These are phyloP conservation scores for barrel medic (Medicago truncatula) DNA, from an alignment of 306 rosid genomes.

Conservation along the genomic window MtrunA17r5.0-ANR NC_053048.1:7063001-7063500, in stretches of 20 bases:
- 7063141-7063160: background rate
- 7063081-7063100: background rate
- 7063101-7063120: background rate
- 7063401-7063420: too few relatives aligned
- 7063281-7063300: too few relatives aligned
- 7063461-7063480: constrained; percentile 90
- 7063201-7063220: background rate
- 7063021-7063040: background rate
- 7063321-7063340: too few relatives aligned
- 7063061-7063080: background rate
- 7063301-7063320: too few relatives aligned
- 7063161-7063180: background rate
- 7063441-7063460: constrained; percentile 14
- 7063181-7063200: background rate
- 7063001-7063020: background rate
- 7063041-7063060: background rate
- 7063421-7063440: too few relatives aligned
- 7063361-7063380: too few relatives aligned
- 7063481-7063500: constrained; percentile 77
- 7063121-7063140: background rate
- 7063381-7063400: too few relatives aligned
- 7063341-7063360: too few relatives aligned
- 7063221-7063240: background rate
- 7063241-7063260: background rate
- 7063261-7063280: too few relatives aligned